These are phyloP conservation scores for Blastomyces emzantsi DNA, from an alignment of 2,329 filamentous ascomycete species.

Conservation along the genomic window DNA sequence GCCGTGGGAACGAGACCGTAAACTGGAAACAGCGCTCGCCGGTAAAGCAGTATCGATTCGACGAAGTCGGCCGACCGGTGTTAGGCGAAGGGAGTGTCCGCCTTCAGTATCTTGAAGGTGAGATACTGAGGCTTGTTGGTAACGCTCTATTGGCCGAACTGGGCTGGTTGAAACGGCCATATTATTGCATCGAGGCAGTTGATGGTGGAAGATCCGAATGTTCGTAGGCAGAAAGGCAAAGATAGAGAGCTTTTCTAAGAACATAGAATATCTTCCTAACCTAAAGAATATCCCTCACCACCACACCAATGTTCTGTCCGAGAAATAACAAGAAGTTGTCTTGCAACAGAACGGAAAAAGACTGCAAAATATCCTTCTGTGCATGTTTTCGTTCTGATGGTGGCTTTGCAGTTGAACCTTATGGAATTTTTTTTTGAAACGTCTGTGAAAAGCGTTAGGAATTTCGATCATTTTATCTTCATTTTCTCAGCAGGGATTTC, in stretches of 20 bases:
- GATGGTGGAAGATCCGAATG: background rate
- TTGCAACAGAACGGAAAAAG: background rate
- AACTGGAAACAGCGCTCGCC: conserved; percentile 25
- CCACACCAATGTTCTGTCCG: background rate
- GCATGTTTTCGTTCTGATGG: background rate
- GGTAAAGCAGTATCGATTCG: conserved; percentile 19
- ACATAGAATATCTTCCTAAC: background rate
- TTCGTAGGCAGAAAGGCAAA: background rate
- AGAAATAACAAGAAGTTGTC: too few species aligned
- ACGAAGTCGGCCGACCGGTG: conserved; percentile 18
- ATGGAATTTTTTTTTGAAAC: background rate
- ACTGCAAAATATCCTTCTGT: background rate
- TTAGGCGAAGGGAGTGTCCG: conserved; percentile 7
- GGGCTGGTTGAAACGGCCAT: conserved; percentile 8
- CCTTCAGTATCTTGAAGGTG: conserved; percentile 11
- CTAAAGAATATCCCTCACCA: background rate
- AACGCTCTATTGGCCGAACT: conserved; percentile 16
- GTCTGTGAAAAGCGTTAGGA: background rate
- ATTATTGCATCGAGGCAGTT: background rate
- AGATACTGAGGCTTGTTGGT: conserved; percentile 15
- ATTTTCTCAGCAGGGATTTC: background rate
- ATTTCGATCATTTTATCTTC: background rate
- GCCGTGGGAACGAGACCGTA: conserved; percentile 25
- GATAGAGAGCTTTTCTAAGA: background rate
- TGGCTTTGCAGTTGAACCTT: background rate